These are phyloP conservation scores for Penicillium coprophilum DNA, from an alignment of 495 filamentous ascomycete genomes.

Conservation along the genomic window DNA sequence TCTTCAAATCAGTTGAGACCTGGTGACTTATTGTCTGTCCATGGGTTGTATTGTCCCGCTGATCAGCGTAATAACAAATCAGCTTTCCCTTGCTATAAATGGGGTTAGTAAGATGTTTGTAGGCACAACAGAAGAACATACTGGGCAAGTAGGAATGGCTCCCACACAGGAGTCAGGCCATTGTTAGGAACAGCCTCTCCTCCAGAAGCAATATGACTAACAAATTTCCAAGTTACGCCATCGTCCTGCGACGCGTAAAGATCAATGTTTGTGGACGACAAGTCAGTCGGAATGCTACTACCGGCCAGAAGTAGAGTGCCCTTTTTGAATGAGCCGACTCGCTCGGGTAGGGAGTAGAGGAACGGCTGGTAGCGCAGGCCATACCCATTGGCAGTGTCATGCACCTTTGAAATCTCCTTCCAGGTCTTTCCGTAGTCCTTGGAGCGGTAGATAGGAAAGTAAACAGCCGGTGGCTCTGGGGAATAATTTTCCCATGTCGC, in stretches of 20 bases:
- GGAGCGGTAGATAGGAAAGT: slow-evolving; percentile 66
- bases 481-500: slow-evolving; percentile 66
- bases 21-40: slow-evolving; percentile 69
- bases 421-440: slow-evolving; percentile 61
- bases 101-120: neutral
- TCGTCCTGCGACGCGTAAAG: slow-evolving; percentile 61
- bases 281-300: slow-evolving; percentile 61
- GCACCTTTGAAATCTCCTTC: slow-evolving; percentile 58
- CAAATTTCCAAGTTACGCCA: slow-evolving; percentile 63
- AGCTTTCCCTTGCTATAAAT: slow-evolving; percentile 51
- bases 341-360: slow-evolving; percentile 58
- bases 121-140: slow-evolving; percentile 18
- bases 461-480: slow-evolving; percentile 54
- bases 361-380: slow-evolving; percentile 69
- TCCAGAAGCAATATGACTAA: slow-evolving; percentile 63
- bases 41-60: slow-evolving; percentile 57
- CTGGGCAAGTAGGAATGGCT: slow-evolving; percentile 61
- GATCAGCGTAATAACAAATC: slow-evolving; percentile 68
- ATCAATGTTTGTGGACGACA: slow-evolving; percentile 64
- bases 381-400: slow-evolving; percentile 61
- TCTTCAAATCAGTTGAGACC: slow-evolving; percentile 53
- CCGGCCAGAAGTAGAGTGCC: slow-evolving; percentile 65
- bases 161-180: slow-evolving; percentile 67
- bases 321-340: slow-evolving; percentile 53
- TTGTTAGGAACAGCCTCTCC: slow-evolving; percentile 61